A percentile compares a stretch with the other conserved stretches of the same genome.
phyloP scores from a whole-genome alignment of 805 yeast species.

The Starmerella scarabaei region DNA sequence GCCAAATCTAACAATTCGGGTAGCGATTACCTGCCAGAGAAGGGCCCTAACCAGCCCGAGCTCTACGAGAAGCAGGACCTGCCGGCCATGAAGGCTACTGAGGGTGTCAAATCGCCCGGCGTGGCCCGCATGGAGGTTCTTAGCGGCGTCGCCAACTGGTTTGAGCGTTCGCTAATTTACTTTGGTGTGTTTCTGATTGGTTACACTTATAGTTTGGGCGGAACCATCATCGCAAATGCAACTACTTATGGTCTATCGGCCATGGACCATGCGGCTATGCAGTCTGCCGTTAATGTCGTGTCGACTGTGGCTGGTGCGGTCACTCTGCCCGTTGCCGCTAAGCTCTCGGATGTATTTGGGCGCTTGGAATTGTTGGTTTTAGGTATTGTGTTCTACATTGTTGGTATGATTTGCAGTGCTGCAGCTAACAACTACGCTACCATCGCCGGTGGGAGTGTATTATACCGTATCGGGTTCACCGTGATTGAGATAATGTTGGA shows the following conservation, averaged over 20 bases:
- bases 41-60: conserved; percentile 1
- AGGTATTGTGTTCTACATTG: conserved; percentile 41
- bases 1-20: too few species aligned
- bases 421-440: conserved; percentile 45
- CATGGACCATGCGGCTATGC: conserved; percentile 41
- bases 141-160: conserved; percentile 35
- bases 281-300: conserved; percentile 47
- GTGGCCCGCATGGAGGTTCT: conserved; percentile 45
- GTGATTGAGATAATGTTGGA: conserved; percentile 47
- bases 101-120: conserved; percentile 29
- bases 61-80: background rate
- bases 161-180: conserved; percentile 33
- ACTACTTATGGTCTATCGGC: conserved; percentile 44
- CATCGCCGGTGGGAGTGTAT: conserved; percentile 53
- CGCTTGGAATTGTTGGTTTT: conserved; percentile 40
- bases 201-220: conserved; percentile 48
- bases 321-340: conserved; percentile 49
- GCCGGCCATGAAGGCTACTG: background rate
- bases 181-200: conserved; percentile 41
- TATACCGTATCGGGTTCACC: conserved; percentile 45
- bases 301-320: conserved; percentile 50
- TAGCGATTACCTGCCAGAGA: too few species aligned
- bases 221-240: conserved; percentile 42
- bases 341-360: conserved; percentile 56
- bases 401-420: conserved; percentile 54